Evolutionary conservation across 495 filamentous ascomycete genomes (phyloP).

Genomic region (Hypoxylon lienhwacheense): DNA sequence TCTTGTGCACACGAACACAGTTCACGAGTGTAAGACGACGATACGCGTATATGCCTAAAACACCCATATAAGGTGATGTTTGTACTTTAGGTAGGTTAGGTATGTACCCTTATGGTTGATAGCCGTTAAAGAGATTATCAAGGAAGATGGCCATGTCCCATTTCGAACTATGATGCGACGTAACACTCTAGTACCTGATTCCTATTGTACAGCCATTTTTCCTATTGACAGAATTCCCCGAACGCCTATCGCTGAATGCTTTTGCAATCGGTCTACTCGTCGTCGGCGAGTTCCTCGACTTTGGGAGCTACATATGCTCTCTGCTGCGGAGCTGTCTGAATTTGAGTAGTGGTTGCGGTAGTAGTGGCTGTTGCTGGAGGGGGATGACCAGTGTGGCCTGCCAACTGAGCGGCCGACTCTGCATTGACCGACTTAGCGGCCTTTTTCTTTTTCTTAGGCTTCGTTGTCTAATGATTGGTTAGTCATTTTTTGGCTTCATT

Average conservation of each 20-base stretch:
- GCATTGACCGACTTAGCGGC: constrained; percentile 43
- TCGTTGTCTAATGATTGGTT: constrained; percentile 41
- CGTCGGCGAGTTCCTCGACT: constrained; percentile 70
- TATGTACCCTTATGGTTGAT: too few species aligned
- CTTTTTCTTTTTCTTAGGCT: constrained; percentile 70
- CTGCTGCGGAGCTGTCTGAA: constrained; percentile 49
- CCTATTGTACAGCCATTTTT: constrained; percentile 27
- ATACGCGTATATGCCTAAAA: too few species aligned
- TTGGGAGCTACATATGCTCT: constrained; percentile 57
- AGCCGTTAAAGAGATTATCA: not conserved
- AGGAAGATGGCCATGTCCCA: constrained; percentile 1
- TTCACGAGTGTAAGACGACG: not conserved
- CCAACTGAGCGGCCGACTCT: constrained; percentile 49
- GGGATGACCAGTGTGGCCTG: constrained; percentile 53
- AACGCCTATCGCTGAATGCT: constrained; percentile 31
- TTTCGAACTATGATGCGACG: constrained; percentile 11
- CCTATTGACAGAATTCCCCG: constrained; percentile 20
- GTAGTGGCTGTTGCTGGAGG: constrained; percentile 61
- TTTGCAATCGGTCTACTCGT: constrained; percentile 42
- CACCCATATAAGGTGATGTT: too few species aligned
- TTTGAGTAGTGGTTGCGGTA: constrained; percentile 56
- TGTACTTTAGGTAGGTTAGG: too few species aligned
- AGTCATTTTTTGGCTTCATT: constrained; percentile 26
- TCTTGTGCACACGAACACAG: not conserved
- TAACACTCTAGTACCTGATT: constrained; percentile 5